These are phyloP conservation scores for Rhizoctonia solani DNA, from an alignment of 1,284 basidiomycete genomes.

Conservation along the genomic window DNA sequence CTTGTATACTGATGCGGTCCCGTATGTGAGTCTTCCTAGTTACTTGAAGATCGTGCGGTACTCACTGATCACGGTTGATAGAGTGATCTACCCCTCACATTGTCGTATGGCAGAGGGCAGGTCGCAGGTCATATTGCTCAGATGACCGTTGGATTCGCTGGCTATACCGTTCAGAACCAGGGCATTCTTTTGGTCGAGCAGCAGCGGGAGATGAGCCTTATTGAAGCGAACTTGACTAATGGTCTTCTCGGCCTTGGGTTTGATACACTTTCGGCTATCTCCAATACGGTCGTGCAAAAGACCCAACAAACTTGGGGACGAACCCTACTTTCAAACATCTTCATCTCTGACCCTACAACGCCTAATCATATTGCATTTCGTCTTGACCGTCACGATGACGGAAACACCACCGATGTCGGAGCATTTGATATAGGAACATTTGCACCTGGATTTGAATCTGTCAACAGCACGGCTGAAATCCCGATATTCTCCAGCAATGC, in stretches of 20 bases:
- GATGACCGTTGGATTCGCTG: constrained; percentile 12
- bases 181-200: neutral
- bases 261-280: constrained; percentile 16
- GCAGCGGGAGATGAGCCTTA: constrained; percentile 8
- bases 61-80: neutral
- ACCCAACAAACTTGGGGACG: constrained; percentile 12
- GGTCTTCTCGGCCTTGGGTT: constrained; percentile 28
- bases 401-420: constrained; percentile 18
- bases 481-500: constrained; percentile 26
- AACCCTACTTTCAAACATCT: constrained; percentile 21
- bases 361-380: constrained; percentile 30
- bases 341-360: constrained; percentile 15
- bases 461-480: constrained; percentile 19
- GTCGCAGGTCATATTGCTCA: constrained; percentile 16
- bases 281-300: neutral
- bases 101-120: constrained; percentile 9
- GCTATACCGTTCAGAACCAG: constrained; percentile 20
- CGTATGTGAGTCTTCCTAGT: neutral
- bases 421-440: constrained; percentile 32
- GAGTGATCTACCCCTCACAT: constrained; percentile 9
- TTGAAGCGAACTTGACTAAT: constrained; percentile 12
- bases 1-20: neutral
- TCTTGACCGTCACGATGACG: constrained; percentile 12
- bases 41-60: too few relatives aligned
- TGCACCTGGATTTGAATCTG: constrained; percentile 14